Evolutionary conservation across 75 land plant genomes (phyloP), one percentile per base, ranked within the genome.

Genomic region (Azolla pinnata): DNA sequence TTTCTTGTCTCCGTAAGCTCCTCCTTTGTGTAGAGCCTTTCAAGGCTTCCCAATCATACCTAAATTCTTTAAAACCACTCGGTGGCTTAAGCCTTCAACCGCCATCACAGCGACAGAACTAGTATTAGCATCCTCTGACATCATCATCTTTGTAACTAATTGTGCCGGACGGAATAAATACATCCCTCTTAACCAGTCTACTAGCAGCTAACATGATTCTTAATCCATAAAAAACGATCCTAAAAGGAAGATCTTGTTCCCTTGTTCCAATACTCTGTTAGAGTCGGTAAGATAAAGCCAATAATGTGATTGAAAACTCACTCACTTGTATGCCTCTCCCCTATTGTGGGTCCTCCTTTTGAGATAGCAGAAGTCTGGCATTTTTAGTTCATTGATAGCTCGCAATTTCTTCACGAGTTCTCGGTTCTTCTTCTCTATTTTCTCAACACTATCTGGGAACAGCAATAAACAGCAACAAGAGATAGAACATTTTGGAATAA

Each of bases 281-380:
- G 10, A 35, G 12, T 35, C 5, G 12, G 5, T 35, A 35, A 35
- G 4, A 8, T 8, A 48, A 20, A 8, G 51, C 51, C 7, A 4
- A 14, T 17, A 48, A 48, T 9, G 28, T n/a, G 59, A 4, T 4
- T 25, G 35, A 2, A 29, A 35, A 33, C 35, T 33, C 42, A 33
- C 35, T 33, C 42, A 60, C 62, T 44, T 60, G 62, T 60, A 60
- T 7, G 62, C 62, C 7, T 60, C 62, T 28, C 62, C 62, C 62
- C 62, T 35, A 2, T 42, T 44, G 9, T 2, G 62, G 4, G 44
- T 19, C 48, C 45, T 60, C 26, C 21, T 16, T 24, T 60, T 60
- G 29, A 46, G 26, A 25, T 44, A 29, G 26, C 45, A 44, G 46
- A 35, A 60, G 4, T 60, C 45, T 18, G 46, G 42, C 47, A 29